Evolutionary conservation across 345 rosid species (phyloP), one percentile per base, ranked within the genome.

Genomic region (Bruguiera gymnorhiza): DNA sequence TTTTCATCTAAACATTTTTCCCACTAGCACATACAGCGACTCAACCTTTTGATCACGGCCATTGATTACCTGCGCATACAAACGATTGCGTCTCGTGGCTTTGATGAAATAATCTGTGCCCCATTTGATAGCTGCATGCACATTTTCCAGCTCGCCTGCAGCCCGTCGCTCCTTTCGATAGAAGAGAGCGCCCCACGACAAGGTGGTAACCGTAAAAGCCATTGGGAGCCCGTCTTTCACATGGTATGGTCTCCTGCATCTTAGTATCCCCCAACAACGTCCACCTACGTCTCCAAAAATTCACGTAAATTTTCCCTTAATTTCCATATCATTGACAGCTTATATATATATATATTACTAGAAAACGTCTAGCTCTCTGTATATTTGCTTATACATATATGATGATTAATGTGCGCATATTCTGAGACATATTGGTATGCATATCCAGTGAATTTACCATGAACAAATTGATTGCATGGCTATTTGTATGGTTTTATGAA

Each of bases 221-320:
- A 91, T 84, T 3, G 97, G 98, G 11, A 94, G 67, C 37, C 97
- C 91, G 13, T 81, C 91, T 72, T 91, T 89, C 39, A 93, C 88
- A 56, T 91, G 91, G 83, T 91, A 56, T 91, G 91, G 83, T 91
- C 95, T 39, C 98, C 95, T 4, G 96, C 96, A 74, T 94, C 97
- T 68, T 93, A 93, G 70, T 86, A 91, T 62, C 98, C 97, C 55
- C 98, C 97, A 0, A 67, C 76, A 27, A 91, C 87, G 76, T 93
- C 94, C 76, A 84, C 81, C 98, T 90, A 60, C 29, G 64, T 34
- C 4, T 20, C 27, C 26, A 16, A 65, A 11, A 15, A 61, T 36
- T 6, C 13, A 7, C 11, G 31, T 6, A 56, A 37, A 8, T 5
- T 37, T 37, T 8, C 43, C 11, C 43, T 37, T 37, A 37, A 37